Conservation (phyloP, 1,139 yeast genomes). For the Saccharomycopsis phalli region DNA sequence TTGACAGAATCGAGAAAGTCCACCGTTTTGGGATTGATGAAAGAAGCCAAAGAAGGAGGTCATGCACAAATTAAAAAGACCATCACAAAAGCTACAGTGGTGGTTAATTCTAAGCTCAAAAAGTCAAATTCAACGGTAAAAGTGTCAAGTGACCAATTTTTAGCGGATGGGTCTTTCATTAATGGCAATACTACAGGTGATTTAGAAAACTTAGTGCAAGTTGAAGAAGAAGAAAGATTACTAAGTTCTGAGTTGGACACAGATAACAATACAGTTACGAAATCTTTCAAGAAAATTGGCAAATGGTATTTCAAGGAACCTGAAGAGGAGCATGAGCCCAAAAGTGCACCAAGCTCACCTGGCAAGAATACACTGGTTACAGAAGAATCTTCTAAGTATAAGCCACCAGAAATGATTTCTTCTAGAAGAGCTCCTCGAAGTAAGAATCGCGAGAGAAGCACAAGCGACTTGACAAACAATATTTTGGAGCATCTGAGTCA, state of each 20-base stretch:
- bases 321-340: slow-evolving; percentile 21
- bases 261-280: slow-evolving; percentile 29
- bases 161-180: slow-evolving; percentile 25
- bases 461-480: slow-evolving; percentile 14
- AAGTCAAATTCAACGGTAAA: slow-evolving; percentile 23
- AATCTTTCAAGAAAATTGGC: slow-evolving; percentile 52
- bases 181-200: slow-evolving; percentile 3
- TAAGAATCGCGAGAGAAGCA: slow-evolving; percentile 20
- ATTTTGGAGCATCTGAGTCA: slow-evolving; percentile 21
- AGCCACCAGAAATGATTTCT: slow-evolving; percentile 60
- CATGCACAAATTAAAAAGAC: slow-evolving; percentile 16
- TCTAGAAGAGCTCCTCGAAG: slow-evolving; percentile 39
- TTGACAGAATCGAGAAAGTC: neutral
- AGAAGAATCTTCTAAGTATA: slow-evolving; percentile 27
- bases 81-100: slow-evolving; percentile 17
- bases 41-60: neutral
- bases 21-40: neutral
- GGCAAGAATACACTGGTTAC: slow-evolving; percentile 10
- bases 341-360: neutral
- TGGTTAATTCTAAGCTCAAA: slow-evolving; percentile 13
- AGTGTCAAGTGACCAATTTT: slow-evolving; percentile 24
- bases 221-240: neutral
- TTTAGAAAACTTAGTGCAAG: slow-evolving; percentile 1
- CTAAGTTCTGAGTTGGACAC: too few relatives aligned
- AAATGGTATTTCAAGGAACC: slow-evolving; percentile 58